Conservation (phyloP, 2,329 filamentous ascomycete genomes). For the Aspergillus piperis region DNA sequence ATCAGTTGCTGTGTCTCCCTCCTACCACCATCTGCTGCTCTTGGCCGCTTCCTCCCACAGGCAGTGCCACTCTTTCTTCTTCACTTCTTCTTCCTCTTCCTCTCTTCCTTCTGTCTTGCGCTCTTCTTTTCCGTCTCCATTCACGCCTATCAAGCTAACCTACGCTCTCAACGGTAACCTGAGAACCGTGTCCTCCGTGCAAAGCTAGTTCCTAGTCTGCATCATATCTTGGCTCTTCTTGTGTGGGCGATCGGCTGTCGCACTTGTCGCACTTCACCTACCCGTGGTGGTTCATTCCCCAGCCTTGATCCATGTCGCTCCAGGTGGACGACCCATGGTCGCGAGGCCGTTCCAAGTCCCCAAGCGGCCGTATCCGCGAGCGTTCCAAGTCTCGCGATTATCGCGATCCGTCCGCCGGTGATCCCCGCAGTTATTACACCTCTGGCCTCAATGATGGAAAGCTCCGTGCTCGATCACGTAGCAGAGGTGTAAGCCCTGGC, state of each 20-base stretch:
- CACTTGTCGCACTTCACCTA: not conserved
- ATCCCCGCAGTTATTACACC: slow-evolving; percentile 28
- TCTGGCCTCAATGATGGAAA: slow-evolving; percentile 32
- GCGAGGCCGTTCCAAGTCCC: slow-evolving; percentile 49
- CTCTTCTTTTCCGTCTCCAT: not conserved
- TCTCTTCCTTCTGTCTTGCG: not conserved
- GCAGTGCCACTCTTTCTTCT: not conserved
- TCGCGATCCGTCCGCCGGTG: slow-evolving; percentile 26
- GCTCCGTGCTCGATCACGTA: slow-evolving; percentile 24
- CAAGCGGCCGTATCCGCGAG: slow-evolving; percentile 42
- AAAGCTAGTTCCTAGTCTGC: not conserved
- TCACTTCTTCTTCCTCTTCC: not conserved
- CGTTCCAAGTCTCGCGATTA: slow-evolving; percentile 47
- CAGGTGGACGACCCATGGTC: slow-evolving; percentile 45
- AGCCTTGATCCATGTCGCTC: slow-evolving; percentile 34
- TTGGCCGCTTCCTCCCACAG: not conserved
- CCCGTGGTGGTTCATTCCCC: slow-evolving; percentile 7
- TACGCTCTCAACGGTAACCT: not conserved
- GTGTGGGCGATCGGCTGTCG: slow-evolving; percentile 5
- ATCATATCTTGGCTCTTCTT: not conserved
- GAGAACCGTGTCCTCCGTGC: not conserved
- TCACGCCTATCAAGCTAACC: not conserved
- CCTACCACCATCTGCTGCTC: not conserved
- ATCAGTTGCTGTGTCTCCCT: not conserved
- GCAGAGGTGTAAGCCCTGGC: slow-evolving; percentile 19